phyloP scores from a whole-genome alignment of 2,329 filamentous ascomycete genomes.

The Ciborinia camelliae region DNA sequence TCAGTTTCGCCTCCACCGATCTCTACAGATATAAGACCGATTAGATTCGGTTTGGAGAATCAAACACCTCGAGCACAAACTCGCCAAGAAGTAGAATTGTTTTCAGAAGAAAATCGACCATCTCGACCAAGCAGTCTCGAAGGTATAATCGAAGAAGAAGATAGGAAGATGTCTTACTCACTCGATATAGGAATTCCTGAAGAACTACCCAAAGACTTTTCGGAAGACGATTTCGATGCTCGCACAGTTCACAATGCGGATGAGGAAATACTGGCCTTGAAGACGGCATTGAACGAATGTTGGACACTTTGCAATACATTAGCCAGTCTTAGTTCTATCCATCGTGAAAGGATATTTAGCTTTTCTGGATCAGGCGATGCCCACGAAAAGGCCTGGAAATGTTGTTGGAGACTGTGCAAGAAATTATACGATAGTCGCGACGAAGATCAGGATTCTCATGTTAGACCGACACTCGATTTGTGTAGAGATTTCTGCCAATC shows the following conservation, averaged over 20 bases:
- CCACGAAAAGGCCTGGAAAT: conserved; percentile 87
- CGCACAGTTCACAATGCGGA: conserved; percentile 46
- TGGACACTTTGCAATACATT: conserved; percentile 94
- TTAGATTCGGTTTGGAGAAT: conserved; percentile 62
- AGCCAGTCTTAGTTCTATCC: conserved; percentile 77
- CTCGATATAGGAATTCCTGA: conserved; percentile 39
- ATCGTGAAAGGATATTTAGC: conserved; percentile 75
- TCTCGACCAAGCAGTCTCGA: conserved; percentile 66
- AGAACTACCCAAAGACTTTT: conserved; percentile 41
- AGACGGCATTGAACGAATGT: conserved; percentile 77
- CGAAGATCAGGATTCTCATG: conserved; percentile 64
- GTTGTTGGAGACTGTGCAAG: conserved; percentile 90
- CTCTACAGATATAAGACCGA: conserved; percentile 68
- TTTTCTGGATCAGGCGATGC: conserved; percentile 70
- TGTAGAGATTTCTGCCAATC: conserved; percentile 91
- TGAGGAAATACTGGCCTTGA: conserved; percentile 64
- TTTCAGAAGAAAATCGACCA: conserved; percentile 48
- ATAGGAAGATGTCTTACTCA: conserved; percentile 28
- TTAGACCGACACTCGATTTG: conserved; percentile 74
- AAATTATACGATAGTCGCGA: conserved; percentile 80
- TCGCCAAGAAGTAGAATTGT: conserved; percentile 65
- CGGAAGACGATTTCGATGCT: conserved; percentile 47
- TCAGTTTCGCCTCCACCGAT: conserved; percentile 62
- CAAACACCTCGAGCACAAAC: conserved; percentile 83
- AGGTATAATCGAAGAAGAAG: conserved; percentile 49